Evolutionary conservation across 441 rosid species (phyloP).

Genomic region (Geranium incanum): DNA sequence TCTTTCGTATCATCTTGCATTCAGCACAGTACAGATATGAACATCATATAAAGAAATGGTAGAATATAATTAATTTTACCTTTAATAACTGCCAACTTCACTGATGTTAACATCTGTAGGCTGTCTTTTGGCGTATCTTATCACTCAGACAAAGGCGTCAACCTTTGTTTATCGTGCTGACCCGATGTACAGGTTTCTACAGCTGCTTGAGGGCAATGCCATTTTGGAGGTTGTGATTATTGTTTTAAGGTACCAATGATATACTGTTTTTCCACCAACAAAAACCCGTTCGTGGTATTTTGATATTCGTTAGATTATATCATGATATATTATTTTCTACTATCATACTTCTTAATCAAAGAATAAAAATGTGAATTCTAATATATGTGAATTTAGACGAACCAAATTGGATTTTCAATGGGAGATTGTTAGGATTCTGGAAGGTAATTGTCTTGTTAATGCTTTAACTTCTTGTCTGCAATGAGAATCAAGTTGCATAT

Average conservation of each 20-base stretch:
- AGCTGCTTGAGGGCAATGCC: background rate
- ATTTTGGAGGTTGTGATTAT: background rate
- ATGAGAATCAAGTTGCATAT: background rate
- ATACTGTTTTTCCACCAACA: background rate
- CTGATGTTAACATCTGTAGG: background rate
- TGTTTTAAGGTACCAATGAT: background rate
- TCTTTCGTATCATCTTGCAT: background rate
- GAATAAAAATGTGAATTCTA: no score
- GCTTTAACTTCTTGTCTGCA: background rate
- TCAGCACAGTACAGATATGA: background rate
- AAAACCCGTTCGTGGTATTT: background rate
- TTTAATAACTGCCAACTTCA: background rate
- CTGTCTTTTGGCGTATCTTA: background rate
- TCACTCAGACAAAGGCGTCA: background rate
- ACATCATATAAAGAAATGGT: background rate
- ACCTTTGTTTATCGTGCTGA: background rate
- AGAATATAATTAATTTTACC: background rate
- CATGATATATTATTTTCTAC: no score
- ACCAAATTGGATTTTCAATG: background rate
- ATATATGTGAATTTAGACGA: no score
- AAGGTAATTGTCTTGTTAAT: background rate
- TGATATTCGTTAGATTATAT: no score
- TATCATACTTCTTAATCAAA: no score
- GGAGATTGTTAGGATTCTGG: background rate
- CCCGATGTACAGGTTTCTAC: background rate